Percentiles rank a stretch among this genome's conserved stretches.
Evolutionary conservation across 208 protist species (phyloP).

Genomic region (Leishmania mexicana): DNA sequence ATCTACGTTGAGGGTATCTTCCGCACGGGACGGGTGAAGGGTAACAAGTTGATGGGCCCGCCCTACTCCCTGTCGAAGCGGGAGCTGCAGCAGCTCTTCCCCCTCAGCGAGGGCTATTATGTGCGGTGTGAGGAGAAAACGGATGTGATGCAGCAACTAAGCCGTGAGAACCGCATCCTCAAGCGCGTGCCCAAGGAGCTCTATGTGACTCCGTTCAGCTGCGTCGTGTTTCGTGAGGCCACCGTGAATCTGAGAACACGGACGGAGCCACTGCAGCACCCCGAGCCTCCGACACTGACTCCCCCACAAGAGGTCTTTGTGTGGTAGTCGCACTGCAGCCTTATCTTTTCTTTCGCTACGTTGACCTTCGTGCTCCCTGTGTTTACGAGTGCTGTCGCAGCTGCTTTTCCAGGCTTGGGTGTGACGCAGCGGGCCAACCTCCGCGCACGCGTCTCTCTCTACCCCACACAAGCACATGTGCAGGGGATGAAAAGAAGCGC

Average conservation of each 20-base stretch:
- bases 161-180: slow-evolving; percentile 78
- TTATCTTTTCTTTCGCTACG: neutral
- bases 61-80: slow-evolving; percentile 70
- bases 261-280: slow-evolving; percentile 26
- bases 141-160: slow-evolving; percentile 81
- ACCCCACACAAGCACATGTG: neutral
- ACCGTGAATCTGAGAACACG: slow-evolving; percentile 52
- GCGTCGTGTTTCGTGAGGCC: slow-evolving; percentile 77
- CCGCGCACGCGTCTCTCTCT: neutral
- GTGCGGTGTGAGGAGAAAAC: slow-evolving; percentile 89
- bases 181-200: slow-evolving; percentile 79
- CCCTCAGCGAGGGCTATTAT: slow-evolving; percentile 63
- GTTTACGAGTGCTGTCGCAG: neutral
- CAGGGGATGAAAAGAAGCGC: neutral
- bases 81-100: slow-evolving; percentile 84
- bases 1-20: slow-evolving; percentile 91
- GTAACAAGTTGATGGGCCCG: slow-evolving; percentile 78
- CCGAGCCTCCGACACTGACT: slow-evolving; percentile 22
- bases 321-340: neutral
- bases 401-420: neutral
- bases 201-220: slow-evolving; percentile 88
- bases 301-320: neutral
- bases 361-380: neutral
- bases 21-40: slow-evolving; percentile 80
- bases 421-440: neutral